Evolutionary conservation across 306 rosid genomes (phyloP).

Genomic region (Phaseolus lunatus): DNA sequence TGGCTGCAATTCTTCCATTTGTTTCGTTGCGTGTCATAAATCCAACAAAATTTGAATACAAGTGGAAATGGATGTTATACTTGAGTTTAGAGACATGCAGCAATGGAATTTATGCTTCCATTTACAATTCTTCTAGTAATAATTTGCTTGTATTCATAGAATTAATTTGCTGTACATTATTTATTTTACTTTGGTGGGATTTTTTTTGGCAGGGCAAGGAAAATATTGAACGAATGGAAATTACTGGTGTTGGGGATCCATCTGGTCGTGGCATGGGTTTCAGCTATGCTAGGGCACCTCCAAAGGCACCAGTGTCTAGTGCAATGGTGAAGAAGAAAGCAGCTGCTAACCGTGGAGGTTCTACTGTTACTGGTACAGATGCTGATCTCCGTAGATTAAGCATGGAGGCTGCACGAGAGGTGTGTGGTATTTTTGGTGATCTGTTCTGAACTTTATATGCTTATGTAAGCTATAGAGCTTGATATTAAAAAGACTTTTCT

Average conservation of each 20-base stretch:
- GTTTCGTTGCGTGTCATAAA: constrained; percentile 19
- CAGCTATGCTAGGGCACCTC: constrained; percentile 86
- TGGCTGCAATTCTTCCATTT: background rate
- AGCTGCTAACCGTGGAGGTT: constrained; percentile 74
- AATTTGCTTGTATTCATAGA: constrained; percentile 18
- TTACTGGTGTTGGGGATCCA: constrained; percentile 98
- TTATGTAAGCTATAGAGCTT: constrained; percentile 18
- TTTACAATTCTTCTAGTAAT: constrained; percentile 4
- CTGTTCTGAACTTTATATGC: constrained; percentile 32
- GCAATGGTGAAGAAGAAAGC: constrained; percentile 83
- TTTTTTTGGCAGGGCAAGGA: constrained; percentile 73
- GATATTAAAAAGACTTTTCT: background rate
- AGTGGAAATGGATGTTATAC: background rate
- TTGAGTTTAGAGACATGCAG: constrained; percentile 34
- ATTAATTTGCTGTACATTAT: constrained; percentile 7
- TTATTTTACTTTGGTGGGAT: background rate
- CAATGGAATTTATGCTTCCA: constrained; percentile 8
- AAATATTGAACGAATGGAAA: constrained; percentile 91
- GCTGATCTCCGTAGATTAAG: constrained; percentile 99
- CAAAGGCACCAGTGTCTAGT: constrained; percentile 84
- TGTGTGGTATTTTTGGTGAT: constrained; percentile 43
- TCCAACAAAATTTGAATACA: constrained; percentile 13
- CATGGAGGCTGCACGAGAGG: constrained; percentile 99
- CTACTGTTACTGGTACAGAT: constrained; percentile 98
- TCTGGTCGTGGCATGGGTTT: constrained; percentile 97